Evolutionary conservation across 1,139 yeast species (phyloP), one percentile per base, ranked within the genome.

Genomic region (Candida sanyaensis): DNA sequence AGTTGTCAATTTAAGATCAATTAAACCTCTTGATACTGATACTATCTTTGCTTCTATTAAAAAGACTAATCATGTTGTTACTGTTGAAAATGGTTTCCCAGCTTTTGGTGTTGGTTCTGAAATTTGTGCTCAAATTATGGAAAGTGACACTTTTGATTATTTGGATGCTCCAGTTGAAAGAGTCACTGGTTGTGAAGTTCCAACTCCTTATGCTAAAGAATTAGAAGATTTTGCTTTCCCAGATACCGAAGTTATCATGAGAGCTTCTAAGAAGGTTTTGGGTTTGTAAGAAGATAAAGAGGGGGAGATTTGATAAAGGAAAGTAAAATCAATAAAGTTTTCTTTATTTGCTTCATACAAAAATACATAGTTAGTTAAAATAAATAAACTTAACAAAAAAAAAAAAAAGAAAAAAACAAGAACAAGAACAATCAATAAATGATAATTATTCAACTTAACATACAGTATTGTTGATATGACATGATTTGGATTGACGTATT

Each of bases 151-250:
- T 49, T 93, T 93, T 61, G 99, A 95, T 75, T 89, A 91, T 82
- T 84, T 95, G 71, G 99, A 95, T 73, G 96, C 99, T 55, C 99
- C 99, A 60, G 93, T 93, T 59, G 96, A 88, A 77, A 90, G 99
- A 81, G 95, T 92, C 64, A 95, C 99, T 52, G 99, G 99, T 71
- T 96, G 98, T 67, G 99, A 95, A 77, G 97, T 92, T 34, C 99
- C 99, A 69, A 95, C 99, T 60, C 99, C 99, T 57, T 95, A 95
- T 69, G 97, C 97, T 60, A 83, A 85, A 73, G 95, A 88, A 75
- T 83, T 95, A 68, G 99, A 95, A 81, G 96, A 88, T 76, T 89
- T 93, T 69, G 97, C 99, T 50, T 93, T 95, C 96, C 99, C 99
- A 69, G 96, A 92, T 69, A 81, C 88, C 51, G 96, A 90, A 65